These are phyloP conservation scores for Gossypium schwendimanii DNA, from an alignment of 441 rosid genomes.

Conservation along the genomic window DNA sequence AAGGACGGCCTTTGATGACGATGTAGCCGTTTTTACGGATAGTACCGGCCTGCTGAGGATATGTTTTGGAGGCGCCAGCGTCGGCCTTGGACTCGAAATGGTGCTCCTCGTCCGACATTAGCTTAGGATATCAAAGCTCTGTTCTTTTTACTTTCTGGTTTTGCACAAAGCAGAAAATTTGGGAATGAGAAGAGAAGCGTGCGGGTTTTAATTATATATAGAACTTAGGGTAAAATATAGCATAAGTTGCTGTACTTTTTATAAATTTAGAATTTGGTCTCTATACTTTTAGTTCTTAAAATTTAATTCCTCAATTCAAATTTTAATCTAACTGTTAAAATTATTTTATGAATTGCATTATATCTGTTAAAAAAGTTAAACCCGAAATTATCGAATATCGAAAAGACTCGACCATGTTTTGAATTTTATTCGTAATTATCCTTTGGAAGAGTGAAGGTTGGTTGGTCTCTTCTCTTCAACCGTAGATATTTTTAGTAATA, in stretches of 20 bases:
- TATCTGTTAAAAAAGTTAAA: too few relatives aligned
- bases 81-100: slow-evolving; percentile 91
- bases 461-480: not conserved
- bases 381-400: too few relatives aligned
- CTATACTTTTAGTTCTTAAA: not conserved
- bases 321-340: too few relatives aligned
- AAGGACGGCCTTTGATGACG: slow-evolving; percentile 82
- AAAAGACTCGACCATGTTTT: not conserved
- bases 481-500: not conserved
- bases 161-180: not conserved
- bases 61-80: slow-evolving; percentile 88
- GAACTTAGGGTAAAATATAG: too few relatives aligned
- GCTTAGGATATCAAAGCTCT: not conserved
- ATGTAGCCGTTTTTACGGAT: slow-evolving; percentile 84
- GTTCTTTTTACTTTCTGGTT: slow-evolving; percentile 8
- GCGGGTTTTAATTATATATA: not conserved
- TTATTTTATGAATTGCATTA: too few relatives aligned
- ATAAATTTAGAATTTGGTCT: not conserved
- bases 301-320: too few relatives aligned
- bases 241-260: too few relatives aligned
- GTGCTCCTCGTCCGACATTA: slow-evolving; percentile 90
- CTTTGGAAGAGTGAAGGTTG: not conserved
- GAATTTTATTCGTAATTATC: not conserved
- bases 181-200: not conserved
- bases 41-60: slow-evolving; percentile 84